Conservation (phyloP, 805 yeast species). For the Cyberlindnera saturnus region DNA sequence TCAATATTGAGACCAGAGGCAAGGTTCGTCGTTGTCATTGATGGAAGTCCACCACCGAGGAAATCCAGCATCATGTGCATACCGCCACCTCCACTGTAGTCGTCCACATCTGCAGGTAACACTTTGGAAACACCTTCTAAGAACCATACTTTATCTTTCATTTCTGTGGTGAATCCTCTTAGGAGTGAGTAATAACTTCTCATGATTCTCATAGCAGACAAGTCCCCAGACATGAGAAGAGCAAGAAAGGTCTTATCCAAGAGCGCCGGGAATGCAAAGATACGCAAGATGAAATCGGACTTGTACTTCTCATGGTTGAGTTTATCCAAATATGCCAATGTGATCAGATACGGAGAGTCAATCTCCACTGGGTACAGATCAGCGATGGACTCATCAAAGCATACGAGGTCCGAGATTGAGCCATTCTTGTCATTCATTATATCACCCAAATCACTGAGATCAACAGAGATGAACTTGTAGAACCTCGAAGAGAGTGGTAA, state of each 20-base stretch:
- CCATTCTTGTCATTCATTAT: constrained; percentile 31
- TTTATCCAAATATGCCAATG: constrained; percentile 80
- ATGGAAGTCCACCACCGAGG: constrained; percentile 61
- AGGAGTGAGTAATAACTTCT: constrained; percentile 78
- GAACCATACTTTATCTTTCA: constrained; percentile 90
- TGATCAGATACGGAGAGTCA: constrained; percentile 80
- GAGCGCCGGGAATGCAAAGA: constrained; percentile 90
- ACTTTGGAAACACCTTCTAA: constrained; percentile 87
- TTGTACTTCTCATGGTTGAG: constrained; percentile 75
- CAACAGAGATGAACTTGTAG: constrained; percentile 73
- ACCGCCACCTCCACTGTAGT: constrained; percentile 85
- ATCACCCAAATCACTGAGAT: constrained; percentile 84
- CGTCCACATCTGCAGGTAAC: constrained; percentile 87
- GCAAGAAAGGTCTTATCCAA: constrained; percentile 76
- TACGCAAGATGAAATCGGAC: constrained; percentile 78
- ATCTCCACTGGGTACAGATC: constrained; percentile 83
- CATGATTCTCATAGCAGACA: constrained; percentile 86
- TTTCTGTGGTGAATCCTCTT: constrained; percentile 75
- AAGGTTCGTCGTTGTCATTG: constrained; percentile 38
- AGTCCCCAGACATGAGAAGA: constrained; percentile 75
- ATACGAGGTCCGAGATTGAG: constrained; percentile 52
- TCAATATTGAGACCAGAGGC: constrained; percentile 24
- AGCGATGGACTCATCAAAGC: constrained; percentile 80
- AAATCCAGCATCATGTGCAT: constrained; percentile 90
- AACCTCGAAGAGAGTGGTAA: constrained; percentile 62